These are phyloP conservation scores for Punica granatum DNA, from an alignment of 345 rosid genomes.

Conservation along the genomic window DNA sequence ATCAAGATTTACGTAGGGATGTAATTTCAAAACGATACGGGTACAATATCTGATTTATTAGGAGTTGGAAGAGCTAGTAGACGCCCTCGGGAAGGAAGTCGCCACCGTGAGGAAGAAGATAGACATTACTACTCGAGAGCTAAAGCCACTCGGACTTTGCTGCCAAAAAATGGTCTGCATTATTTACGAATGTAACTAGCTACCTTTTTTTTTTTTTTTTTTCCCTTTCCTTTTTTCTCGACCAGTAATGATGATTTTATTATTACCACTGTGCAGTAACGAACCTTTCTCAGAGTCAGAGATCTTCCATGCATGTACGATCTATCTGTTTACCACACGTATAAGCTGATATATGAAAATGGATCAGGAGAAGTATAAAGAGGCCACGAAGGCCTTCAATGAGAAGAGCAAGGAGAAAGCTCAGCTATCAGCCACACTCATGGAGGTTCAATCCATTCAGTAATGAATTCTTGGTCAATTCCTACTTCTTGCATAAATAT, in stretches of 20 bases:
- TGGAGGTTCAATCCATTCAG: constrained; percentile 29
- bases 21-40: no score
- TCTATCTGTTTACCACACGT: background rate
- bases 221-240: no score
- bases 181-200: no score
- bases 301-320: background rate
- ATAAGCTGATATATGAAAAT: background rate
- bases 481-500: no score
- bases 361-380: constrained; percentile 63
- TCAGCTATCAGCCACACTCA: constrained; percentile 33
- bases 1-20: no score
- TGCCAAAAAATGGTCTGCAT: constrained; percentile 64
- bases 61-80: constrained; percentile 71
- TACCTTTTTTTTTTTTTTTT: no score
- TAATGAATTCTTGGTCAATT: no score
- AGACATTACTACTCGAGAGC: constrained; percentile 52
- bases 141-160: constrained; percentile 64
- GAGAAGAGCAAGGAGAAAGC: constrained; percentile 71
- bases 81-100: constrained; percentile 79
- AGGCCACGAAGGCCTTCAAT: constrained; percentile 59
- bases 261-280: no score
- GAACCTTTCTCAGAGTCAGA: constrained; percentile 3
- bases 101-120: constrained; percentile 55
- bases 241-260: no score
- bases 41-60: constrained; percentile 4